Conservation (phyloP, 225 moss, liverwort and hornwort species). For the Polytrichum commune region DNA sequence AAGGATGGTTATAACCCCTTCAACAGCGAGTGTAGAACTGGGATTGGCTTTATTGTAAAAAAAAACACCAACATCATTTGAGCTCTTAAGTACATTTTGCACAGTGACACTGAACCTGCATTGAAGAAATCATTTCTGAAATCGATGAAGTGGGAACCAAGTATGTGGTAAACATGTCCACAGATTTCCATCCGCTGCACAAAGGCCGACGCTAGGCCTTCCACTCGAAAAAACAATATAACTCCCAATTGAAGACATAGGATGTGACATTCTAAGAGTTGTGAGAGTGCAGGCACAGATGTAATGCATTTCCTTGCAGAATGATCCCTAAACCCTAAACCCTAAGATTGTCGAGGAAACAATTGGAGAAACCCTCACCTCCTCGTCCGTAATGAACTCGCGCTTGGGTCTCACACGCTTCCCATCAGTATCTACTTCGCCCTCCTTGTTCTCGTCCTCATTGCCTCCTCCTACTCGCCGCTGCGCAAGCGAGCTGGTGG, state of each 20-base stretch:
- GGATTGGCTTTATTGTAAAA: too few relatives aligned
- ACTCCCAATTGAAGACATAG: background rate
- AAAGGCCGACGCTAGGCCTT: background rate
- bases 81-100: too few relatives aligned
- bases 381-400: conserved; percentile 57
- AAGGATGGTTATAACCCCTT: too few relatives aligned
- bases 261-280: background rate
- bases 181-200: background rate
- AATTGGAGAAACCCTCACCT: conserved; percentile 22
- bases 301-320: background rate
- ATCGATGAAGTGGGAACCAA: too few relatives aligned
- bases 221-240: background rate
- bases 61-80: too few relatives aligned
- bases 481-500: conserved; percentile 20
- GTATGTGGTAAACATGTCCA: too few relatives aligned
- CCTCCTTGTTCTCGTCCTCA: conserved; percentile 28
- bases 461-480: conserved; percentile 15
- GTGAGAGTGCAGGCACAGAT: background rate
- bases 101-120: too few relatives aligned
- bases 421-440: conserved; percentile 38
- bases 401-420: conserved; percentile 35
- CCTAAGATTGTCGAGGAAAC: background rate
- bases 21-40: too few relatives aligned
- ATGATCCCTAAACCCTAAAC: background rate
- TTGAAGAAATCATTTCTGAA: too few relatives aligned